phyloP scores from a whole-genome alignment of 345 rosid species.

The Hibiscus syriacus region DNA sequence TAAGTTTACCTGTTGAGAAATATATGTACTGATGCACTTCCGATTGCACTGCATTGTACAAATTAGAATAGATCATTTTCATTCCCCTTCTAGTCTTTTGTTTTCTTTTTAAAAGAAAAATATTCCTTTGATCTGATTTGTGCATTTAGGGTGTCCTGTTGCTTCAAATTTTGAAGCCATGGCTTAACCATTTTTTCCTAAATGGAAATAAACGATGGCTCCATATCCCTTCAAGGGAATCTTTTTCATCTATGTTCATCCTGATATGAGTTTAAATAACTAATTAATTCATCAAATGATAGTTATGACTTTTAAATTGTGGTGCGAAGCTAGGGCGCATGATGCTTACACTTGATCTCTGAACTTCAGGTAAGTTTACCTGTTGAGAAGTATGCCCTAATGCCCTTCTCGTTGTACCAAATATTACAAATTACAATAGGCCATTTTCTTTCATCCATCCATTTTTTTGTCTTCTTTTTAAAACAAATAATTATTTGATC shows the following conservation, averaged over 20 bases:
- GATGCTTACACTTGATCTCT: constrained; percentile 73
- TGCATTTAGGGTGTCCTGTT: neutral
- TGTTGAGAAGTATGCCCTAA: constrained; percentile 42
- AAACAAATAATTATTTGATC: neutral
- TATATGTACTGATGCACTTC: constrained; percentile 37
- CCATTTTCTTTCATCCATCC: neutral
- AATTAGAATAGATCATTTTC: neutral
- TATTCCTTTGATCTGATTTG: neutral
- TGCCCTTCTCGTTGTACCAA: constrained; percentile 17
- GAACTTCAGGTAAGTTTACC: constrained; percentile 54
- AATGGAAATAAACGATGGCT: neutral
- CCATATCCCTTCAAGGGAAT: neutral
- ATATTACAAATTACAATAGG: neutral
- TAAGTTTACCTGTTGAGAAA: constrained; percentile 47
- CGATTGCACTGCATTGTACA: neutral
- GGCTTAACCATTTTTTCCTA: neutral
- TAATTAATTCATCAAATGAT: neutral
- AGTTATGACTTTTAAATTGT: neutral
- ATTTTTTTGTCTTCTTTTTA: neutral
- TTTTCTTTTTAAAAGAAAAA: neutral
- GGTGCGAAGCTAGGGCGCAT: constrained; percentile 30
- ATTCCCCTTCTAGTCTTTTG: neutral
- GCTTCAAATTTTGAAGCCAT: no score
- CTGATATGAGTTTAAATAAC: neutral
- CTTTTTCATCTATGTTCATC: neutral